Conservation (phyloP, 305 asterid genomes). For the Petunia hybrid region DNA sequence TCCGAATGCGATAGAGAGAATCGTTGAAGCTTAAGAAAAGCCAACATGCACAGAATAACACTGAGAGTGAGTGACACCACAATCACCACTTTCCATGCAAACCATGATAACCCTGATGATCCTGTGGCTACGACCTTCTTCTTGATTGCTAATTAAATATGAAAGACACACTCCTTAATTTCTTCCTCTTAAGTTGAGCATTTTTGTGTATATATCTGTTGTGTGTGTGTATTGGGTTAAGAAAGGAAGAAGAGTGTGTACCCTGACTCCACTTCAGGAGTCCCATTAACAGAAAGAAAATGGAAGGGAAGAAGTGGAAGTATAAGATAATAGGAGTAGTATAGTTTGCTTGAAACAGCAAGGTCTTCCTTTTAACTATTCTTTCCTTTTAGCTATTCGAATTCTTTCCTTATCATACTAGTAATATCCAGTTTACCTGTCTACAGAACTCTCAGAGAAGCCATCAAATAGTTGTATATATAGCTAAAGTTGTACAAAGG, state of each 20-base stretch:
- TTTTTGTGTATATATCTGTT: too few relatives aligned
- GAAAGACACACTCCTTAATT: background rate
- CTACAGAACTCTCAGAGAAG: constrained; percentile 93
- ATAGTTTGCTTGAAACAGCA: background rate
- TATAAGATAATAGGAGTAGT: background rate
- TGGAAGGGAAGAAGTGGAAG: background rate
- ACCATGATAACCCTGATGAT: constrained; percentile 49
- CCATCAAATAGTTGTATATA: constrained; percentile 71
- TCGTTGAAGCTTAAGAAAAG: constrained; percentile 68
- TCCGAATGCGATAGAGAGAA: constrained; percentile 50
- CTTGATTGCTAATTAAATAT: constrained; percentile 50
- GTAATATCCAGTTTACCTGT: constrained; percentile 63
- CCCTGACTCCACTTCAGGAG: background rate
- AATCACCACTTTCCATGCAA: constrained; percentile 71
- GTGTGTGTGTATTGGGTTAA: background rate
- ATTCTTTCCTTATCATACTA: background rate
- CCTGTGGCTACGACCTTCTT: constrained; percentile 60
- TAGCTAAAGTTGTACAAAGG: constrained; percentile 96
- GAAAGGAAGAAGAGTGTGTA: background rate
- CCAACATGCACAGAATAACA: constrained; percentile 47
- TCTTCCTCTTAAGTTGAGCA: too few relatives aligned
- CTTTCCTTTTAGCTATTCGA: background rate
- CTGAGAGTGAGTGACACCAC: constrained; percentile 48
- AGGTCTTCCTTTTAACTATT: background rate
- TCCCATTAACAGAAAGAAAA: background rate